Conservation (phyloP, 495 filamentous ascomycete species). For the Podospora anserina region DNA sequence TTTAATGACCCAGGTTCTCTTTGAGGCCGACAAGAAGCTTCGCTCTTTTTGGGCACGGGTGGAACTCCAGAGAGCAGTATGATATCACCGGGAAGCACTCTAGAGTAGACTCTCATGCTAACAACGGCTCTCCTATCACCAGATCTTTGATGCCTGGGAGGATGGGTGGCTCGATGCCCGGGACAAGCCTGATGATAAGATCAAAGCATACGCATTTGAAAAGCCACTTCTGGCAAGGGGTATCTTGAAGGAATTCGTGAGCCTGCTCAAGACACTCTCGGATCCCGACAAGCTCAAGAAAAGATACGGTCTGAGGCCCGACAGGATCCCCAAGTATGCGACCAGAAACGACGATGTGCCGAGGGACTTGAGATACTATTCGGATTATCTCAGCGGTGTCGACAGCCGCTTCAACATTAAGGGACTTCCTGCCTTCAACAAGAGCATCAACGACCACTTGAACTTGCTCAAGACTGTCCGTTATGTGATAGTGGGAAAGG, state of each 20-base stretch:
- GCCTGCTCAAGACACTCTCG: conserved; percentile 7
- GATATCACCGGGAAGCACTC: not conserved
- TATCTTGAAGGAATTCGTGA: conserved; percentile 10
- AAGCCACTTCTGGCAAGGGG: conserved; percentile 7
- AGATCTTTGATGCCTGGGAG: conserved; percentile 12
- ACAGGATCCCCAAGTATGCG: not conserved
- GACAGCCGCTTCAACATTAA: conserved; percentile 1
- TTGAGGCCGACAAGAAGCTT: conserved; percentile 3
- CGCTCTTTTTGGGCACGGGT: conserved; percentile 6
- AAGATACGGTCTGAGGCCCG: conserved; percentile 4
- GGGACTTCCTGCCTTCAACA: conserved; percentile 7
- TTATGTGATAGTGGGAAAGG: not conserved
- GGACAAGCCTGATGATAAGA: conserved; percentile 3
- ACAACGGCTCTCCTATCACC: not conserved
- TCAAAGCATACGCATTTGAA: not conserved
- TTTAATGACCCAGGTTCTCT: conserved; percentile 1
- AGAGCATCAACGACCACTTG: conserved; percentile 1
- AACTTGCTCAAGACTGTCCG: conserved; percentile 7
- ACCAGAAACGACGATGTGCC: conserved; percentile 7
- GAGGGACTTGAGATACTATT: conserved; percentile 1
- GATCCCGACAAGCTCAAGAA: conserved; percentile 13
- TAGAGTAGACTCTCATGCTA: not conserved
- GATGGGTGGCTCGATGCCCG: not conserved
- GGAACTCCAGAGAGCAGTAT: conserved; percentile 8
- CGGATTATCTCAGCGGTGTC: conserved; percentile 6